Base-by-base conservation (phyloP, 306 rosid species). In the Acacia crassicarpa region DNA sequence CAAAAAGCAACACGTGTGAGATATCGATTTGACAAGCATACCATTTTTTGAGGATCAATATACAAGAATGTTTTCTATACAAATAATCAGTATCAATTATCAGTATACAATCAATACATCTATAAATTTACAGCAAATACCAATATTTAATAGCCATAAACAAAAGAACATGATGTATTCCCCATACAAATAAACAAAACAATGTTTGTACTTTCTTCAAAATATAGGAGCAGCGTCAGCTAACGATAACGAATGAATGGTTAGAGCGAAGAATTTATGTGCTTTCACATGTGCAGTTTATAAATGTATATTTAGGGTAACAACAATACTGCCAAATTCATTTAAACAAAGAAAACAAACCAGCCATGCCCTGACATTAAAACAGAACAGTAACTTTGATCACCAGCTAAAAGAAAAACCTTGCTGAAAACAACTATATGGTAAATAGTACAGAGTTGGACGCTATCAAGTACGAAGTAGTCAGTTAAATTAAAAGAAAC, bases 381-480 rank as follows among this genome's bases (percentile, higher is more conserved):
- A 48, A 76, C 58, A 48, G 69, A 17, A 13, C 25, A 33, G 72
- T 15, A 8, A 63, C 49, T 62, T 72, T 41, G 43, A 72, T 66
- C 51, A 40, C 30, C 65, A 15, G 44, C 30, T 63, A 15, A 33
- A 46, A 14, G 12, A 33, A 33, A 62, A 16, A 23, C 23, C 66
- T 32, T n/a, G 78, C 20, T 45, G 63, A 63, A 38, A 72, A 63
- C 53, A 63, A 22, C 78, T 72, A 44, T 19, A 48, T 72, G 3
- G 19, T 38, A 72, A 51, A 72, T 61, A 27, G 66, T 59, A 61
- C 78, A 44, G 5, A 61, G 66, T 66, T 80, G 43, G 27, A 59
- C 9, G 16, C 59, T 43, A 59, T 45, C 53, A 73, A 71, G 59
- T 65, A 61, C 22, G 68, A 65, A 72, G 73, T 27, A 66, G 38